These are phyloP conservation scores for Populus deltoides DNA, from an alignment of 345 rosid species.

Conservation along the genomic window DNA sequence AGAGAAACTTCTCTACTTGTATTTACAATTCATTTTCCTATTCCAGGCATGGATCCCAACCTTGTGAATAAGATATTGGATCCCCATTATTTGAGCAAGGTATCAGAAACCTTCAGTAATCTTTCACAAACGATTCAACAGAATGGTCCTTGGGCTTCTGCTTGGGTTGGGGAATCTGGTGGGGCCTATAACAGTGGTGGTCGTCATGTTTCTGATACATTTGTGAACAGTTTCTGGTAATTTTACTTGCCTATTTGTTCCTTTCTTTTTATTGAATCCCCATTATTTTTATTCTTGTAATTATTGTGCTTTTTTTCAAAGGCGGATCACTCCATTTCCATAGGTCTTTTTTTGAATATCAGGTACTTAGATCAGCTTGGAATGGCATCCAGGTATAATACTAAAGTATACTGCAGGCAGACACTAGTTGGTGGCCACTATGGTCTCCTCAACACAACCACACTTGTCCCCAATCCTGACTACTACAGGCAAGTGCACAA, in stretches of 20 bases:
- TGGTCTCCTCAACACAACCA: constrained; percentile 68
- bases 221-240: constrained; percentile 94
- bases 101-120: constrained; percentile 53
- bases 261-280: background rate
- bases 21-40: background rate
- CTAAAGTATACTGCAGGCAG: constrained; percentile 98
- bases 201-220: constrained; percentile 71
- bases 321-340: background rate
- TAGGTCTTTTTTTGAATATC: background rate
- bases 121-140: constrained; percentile 50
- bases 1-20: background rate
- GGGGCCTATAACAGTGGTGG: constrained; percentile 99
- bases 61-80: constrained; percentile 75
- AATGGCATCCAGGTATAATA: constrained; percentile 81
- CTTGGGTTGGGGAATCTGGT: constrained; percentile 99
- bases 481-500: constrained; percentile 73
- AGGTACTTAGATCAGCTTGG: constrained; percentile 99
- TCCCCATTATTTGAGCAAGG: constrained; percentile 57
- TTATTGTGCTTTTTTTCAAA: background rate
- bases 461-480: constrained; percentile 79
- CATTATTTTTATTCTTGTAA: background rate
- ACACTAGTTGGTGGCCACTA: constrained; percentile 89
- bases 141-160: constrained; percentile 84
- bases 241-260: constrained; percentile 5
- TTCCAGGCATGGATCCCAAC: constrained; percentile 75